Evolutionary conservation across 176 grass and related monocot species (phyloP).

Genomic region (Oryza nivara): DNA sequence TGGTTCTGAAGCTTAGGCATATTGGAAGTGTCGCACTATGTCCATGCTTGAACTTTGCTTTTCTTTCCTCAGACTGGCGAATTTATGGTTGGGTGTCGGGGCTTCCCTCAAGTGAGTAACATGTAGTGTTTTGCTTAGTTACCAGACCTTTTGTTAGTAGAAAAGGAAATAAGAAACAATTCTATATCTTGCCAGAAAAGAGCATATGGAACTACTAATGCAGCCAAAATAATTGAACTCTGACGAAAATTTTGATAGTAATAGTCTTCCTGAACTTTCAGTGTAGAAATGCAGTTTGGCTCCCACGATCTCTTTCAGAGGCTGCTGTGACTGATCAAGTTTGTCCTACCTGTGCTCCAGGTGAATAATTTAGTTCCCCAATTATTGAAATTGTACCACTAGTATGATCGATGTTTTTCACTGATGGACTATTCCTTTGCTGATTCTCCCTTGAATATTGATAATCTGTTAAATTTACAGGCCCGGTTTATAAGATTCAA

Average conservation of each 20-base stretch:
- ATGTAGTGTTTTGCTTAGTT: conserved; percentile 24
- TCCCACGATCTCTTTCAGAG: conserved; percentile 85
- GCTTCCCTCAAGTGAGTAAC: conserved; percentile 69
- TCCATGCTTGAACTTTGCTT: conserved; percentile 23
- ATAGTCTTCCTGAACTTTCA: conserved; percentile 49
- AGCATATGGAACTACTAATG: background rate
- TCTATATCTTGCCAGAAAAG: background rate
- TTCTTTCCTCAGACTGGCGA: conserved; percentile 62
- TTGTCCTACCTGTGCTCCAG: conserved; percentile 83
- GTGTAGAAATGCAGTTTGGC: conserved; percentile 97
- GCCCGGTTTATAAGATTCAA: conserved; percentile 76
- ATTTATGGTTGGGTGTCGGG: conserved; percentile 81
- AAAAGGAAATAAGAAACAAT: background rate
- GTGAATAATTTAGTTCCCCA: conserved; percentile 39
- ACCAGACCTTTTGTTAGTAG: background rate
- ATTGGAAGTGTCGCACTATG: background rate
- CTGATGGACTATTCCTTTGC: conserved; percentile 8
- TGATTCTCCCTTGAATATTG: conserved; percentile 14
- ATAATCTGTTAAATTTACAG: conserved; percentile 45
- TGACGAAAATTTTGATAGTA: background rate
- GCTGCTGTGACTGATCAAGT: conserved; percentile 72
- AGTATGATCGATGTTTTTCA: conserved; percentile 14
- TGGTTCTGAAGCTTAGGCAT: background rate
- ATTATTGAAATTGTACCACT: conserved; percentile 32
- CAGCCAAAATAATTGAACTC: background rate